phyloP scores from a whole-genome alignment of 2,329 filamentous ascomycete species.

The Curvularia lunata region DNA sequence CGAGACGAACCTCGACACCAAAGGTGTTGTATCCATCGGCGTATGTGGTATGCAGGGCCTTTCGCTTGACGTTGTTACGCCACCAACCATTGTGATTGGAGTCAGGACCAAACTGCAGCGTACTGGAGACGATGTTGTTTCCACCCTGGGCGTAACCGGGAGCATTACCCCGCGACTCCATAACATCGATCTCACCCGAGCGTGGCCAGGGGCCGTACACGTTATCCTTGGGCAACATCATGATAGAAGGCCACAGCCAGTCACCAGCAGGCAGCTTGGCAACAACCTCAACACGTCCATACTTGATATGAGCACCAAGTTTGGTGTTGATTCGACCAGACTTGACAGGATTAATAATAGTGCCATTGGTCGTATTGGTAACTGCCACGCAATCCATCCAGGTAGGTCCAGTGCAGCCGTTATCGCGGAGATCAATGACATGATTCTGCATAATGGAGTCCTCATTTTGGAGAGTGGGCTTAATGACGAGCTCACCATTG shows the following conservation, averaged over 20 bases:
- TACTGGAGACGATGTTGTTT: constrained; percentile 79
- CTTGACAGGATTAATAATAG: constrained; percentile 76
- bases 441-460: constrained; percentile 69
- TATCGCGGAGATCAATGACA: constrained; percentile 69
- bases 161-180: constrained; percentile 83
- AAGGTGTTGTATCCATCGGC: constrained; percentile 73
- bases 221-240: constrained; percentile 78
- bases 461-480: constrained; percentile 76
- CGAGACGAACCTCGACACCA: constrained; percentile 66
- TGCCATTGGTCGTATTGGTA: constrained; percentile 79
- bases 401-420: constrained; percentile 70
- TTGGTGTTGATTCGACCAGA: constrained; percentile 81
- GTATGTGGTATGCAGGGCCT: constrained; percentile 77
- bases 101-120: constrained; percentile 83
- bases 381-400: constrained; percentile 68
- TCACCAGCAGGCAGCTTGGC: constrained; percentile 78
- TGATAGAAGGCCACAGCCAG: constrained; percentile 93
- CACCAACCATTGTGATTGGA: constrained; percentile 77
- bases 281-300: constrained; percentile 79
- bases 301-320: constrained; percentile 73
- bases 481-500: constrained; percentile 73
- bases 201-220: constrained; percentile 78
- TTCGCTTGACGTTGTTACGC: constrained; percentile 79
- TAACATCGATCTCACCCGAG: constrained; percentile 84
- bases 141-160: constrained; percentile 76